Percentiles rank a stretch among this genome's conserved stretches.
Evolutionary conservation across 257 asterid species (phyloP).

Genomic region (Gentiana dahurica): DNA sequence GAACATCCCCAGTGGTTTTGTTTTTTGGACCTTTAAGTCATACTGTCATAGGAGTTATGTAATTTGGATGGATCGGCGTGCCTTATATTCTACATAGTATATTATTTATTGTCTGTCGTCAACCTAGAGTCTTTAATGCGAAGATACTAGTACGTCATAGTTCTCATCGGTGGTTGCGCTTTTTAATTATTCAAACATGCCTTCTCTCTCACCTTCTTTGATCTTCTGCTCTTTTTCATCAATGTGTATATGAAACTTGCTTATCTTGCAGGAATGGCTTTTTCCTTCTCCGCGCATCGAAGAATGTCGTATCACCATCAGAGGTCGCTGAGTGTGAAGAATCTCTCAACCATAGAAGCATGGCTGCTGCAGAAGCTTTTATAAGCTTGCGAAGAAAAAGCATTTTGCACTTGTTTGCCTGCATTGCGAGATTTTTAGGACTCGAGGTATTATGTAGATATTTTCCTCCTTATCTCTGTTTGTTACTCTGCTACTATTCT

Average conservation of each 20-base stretch:
- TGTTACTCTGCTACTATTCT: neutral
- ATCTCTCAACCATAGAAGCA: slow-evolving; percentile 82
- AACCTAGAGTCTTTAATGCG: too few species aligned
- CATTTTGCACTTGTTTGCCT: slow-evolving; percentile 79
- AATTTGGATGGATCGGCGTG: too few species aligned
- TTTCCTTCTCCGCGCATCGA: slow-evolving; percentile 72
- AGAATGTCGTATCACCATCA: slow-evolving; percentile 58
- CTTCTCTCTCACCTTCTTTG: neutral
- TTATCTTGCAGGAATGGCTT: slow-evolving; percentile 74
- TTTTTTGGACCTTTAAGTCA: too few species aligned
- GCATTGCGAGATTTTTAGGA: slow-evolving; percentile 89
- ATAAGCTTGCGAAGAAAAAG: slow-evolving; percentile 72
- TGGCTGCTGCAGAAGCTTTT: slow-evolving; percentile 67
- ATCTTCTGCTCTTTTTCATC: neutral
- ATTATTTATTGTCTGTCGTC: too few species aligned
- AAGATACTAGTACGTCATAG: too few species aligned
- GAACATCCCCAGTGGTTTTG: too few species aligned
- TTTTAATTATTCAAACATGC: too few species aligned
- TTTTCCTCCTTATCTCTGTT: slow-evolving; percentile 1
- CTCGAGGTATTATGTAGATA: slow-evolving; percentile 58
- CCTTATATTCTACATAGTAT: too few species aligned
- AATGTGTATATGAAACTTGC: slow-evolving; percentile 9
- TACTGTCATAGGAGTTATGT: too few species aligned
- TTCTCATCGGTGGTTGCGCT: too few species aligned
- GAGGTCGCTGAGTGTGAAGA: slow-evolving; percentile 80